phyloP scores from a whole-genome alignment of 2,329 filamentous ascomycete genomes.

The Rhynchosporium graminicola region DNA sequence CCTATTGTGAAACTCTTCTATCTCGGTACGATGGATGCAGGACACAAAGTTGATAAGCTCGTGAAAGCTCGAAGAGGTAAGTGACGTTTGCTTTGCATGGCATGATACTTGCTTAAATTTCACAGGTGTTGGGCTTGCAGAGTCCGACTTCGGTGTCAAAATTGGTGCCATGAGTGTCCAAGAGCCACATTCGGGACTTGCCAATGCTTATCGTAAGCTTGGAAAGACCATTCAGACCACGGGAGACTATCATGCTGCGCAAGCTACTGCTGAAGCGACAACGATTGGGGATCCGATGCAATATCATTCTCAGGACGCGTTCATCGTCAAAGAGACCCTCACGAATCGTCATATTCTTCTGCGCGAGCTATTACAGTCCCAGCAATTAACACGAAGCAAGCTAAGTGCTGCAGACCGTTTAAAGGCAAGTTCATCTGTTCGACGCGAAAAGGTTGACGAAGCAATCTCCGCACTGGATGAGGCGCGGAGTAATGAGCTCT shows the following conservation, averaged over 20 bases:
- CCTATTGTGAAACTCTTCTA: conserved; percentile 96
- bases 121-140: conserved; percentile 84
- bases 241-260: conserved; percentile 92
- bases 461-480: conserved; percentile 91
- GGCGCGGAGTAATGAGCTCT: conserved; percentile 77
- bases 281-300: conserved; percentile 91
- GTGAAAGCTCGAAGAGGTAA: conserved; percentile 90
- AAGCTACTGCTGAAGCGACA: conserved; percentile 94
- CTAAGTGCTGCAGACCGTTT: conserved; percentile 84
- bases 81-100: conserved; percentile 29
- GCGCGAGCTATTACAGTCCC: conserved; percentile 88
- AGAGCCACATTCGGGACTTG: conserved; percentile 84
- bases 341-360: conserved; percentile 97
- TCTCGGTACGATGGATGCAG: conserved; percentile 91
- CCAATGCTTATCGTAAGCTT: conserved; percentile 90
- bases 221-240: conserved; percentile 91
- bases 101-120: conserved; percentile 38
- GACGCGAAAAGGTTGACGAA: conserved; percentile 95
- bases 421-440: conserved; percentile 82
- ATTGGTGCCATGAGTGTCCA: conserved; percentile 83
- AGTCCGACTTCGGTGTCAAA: conserved; percentile 92
- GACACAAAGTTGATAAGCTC: conserved; percentile 92
- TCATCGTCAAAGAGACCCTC: conserved; percentile 96
- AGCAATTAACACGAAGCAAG: conserved; percentile 80
- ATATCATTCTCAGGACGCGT: conserved; percentile 93